A percentile compares a stretch with the other conserved stretches of the same genome.
phyloP scores from a whole-genome alignment of 2,329 filamentous ascomycete species.

The Trichoderma cornu-damae region DNA sequence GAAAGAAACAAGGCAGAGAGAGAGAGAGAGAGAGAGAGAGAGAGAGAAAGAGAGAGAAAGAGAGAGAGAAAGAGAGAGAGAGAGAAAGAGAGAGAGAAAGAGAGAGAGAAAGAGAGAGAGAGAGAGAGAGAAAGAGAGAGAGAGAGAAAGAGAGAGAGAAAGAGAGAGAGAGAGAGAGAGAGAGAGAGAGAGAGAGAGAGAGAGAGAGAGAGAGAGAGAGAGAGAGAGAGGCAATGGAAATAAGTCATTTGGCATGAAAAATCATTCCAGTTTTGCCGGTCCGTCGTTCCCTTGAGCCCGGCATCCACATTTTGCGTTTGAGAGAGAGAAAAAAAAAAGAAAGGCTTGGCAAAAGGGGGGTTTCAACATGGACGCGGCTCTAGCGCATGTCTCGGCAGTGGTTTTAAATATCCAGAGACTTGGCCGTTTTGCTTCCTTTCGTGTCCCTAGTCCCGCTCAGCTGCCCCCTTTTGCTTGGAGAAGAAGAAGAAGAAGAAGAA shows the following conservation, averaged over 20 bases:
- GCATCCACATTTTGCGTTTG: constrained; percentile 10
- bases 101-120: neutral
- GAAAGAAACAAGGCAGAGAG: neutral
- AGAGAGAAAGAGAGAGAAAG: too few species aligned
- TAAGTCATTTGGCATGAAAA: neutral
- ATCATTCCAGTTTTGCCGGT: neutral
- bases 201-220: neutral
- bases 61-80: neutral
- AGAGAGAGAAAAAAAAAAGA: too few species aligned
- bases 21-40: neutral
- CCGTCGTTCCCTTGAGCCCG: neutral
- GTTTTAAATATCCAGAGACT: neutral
- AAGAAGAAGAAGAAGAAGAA: too few species aligned
- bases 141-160: neutral
- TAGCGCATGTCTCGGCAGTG: constrained; percentile 10
- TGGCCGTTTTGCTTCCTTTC: neutral
- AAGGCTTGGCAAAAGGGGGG: constrained; percentile 2
- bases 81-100: neutral
- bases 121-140: neutral
- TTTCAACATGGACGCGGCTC: neutral
- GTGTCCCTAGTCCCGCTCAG: neutral
- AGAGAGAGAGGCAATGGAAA: neutral
- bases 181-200: neutral
- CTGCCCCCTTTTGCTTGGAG: neutral
- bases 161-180: neutral